Percentiles rank a stretch among this genome's conserved stretches.
phyloP scores from a whole-genome alignment of 2,329 filamentous ascomycete species.

The Phaeosphaeriaceae sp. region DNA sequence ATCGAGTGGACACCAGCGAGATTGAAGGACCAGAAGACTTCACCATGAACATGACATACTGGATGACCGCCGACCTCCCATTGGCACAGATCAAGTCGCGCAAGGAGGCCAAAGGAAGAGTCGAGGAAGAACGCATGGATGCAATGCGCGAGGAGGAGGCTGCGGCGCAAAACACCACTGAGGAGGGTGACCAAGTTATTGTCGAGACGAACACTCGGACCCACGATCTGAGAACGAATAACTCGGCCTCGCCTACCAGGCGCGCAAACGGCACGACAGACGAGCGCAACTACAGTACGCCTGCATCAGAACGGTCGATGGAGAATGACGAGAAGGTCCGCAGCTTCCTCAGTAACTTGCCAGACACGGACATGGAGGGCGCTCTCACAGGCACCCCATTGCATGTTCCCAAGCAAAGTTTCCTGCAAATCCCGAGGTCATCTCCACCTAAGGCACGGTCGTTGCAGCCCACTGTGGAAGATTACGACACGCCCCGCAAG shows the following conservation, averaged over 20 bases:
- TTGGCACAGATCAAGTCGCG: constrained; percentile 39
- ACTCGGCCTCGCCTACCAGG: constrained; percentile 28
- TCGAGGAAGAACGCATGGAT: constrained; percentile 27
- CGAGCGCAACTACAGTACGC: constrained; percentile 28
- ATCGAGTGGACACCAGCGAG: constrained; percentile 49
- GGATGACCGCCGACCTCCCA: constrained; percentile 49
- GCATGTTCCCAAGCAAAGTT: constrained; percentile 31
- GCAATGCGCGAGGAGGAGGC: constrained; percentile 16
- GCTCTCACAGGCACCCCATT: constrained; percentile 36
- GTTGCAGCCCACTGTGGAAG: constrained; percentile 46
- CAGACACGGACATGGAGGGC: constrained; percentile 43
- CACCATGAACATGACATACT: constrained; percentile 54
- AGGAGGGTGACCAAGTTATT: constrained; percentile 28
- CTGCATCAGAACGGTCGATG: constrained; percentile 42
- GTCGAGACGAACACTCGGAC: constrained; percentile 22
- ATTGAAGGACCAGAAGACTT: constrained; percentile 53
- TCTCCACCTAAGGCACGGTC: constrained; percentile 39
- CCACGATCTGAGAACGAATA: constrained; percentile 3
- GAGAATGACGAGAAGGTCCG: constrained; percentile 49
- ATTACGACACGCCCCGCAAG: constrained; percentile 47
- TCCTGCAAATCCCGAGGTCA: constrained; percentile 36
- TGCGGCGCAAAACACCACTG: constrained; percentile 21
- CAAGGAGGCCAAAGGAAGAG: constrained; percentile 35
- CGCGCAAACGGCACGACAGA: constrained; percentile 33
- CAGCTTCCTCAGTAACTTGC: constrained; percentile 48